phyloP scores from a whole-genome alignment of 495 filamentous ascomycete genomes.

The Tuber calosporum region DNA sequence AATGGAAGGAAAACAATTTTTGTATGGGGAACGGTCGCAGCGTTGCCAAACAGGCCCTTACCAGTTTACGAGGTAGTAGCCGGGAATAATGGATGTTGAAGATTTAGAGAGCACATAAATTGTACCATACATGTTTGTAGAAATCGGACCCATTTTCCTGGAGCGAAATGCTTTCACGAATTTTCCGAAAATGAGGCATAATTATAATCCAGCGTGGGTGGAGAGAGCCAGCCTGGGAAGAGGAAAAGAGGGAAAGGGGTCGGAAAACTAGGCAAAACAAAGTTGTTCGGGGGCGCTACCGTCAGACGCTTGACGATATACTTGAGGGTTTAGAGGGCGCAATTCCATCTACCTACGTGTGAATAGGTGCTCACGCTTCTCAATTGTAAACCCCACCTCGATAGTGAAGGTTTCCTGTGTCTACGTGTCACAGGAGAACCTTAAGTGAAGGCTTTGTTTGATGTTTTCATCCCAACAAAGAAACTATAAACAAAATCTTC shows the following conservation, averaged over 20 bases:
- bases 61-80: background rate
- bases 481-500: too few relatives aligned
- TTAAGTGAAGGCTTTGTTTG: background rate
- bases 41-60: background rate
- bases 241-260: too few relatives aligned
- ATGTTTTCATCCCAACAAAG: background rate
- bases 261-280: too few relatives aligned
- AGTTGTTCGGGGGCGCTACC: too few relatives aligned
- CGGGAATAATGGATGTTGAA: background rate
- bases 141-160: background rate
- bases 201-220: too few relatives aligned
- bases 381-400: background rate
- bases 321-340: too few relatives aligned
- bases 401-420: background rate
- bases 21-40: too few relatives aligned
- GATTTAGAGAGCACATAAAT: background rate
- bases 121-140: background rate
- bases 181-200: background rate
- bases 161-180: background rate
- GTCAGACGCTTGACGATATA: too few relatives aligned
- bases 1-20: too few relatives aligned
- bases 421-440: background rate
- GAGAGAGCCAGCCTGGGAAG: too few relatives aligned
- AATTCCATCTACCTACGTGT: background rate
- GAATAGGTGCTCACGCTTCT: background rate